Evolutionary conservation across 208 protist species (phyloP).

Genomic region (Trichomonas vaginalis): DNA sequence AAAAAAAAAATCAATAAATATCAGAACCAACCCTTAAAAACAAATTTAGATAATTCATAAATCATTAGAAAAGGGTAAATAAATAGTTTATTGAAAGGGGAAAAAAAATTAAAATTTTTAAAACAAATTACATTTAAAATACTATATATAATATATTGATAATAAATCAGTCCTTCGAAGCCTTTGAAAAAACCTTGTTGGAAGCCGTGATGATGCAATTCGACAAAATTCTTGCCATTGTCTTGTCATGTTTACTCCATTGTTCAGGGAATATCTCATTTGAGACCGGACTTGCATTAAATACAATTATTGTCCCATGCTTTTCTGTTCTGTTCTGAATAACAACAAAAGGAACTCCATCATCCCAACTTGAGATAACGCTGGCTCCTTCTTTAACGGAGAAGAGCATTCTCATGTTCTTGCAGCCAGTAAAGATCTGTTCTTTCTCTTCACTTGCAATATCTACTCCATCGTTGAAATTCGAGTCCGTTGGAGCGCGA

Average conservation of each 20-base stretch:
- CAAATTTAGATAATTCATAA: no score
- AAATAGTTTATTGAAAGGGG: no score
- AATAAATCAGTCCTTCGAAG: background rate
- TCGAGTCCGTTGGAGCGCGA: no score
- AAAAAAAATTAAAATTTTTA: no score
- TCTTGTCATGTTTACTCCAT: background rate
- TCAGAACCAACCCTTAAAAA: no score
- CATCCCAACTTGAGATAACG: background rate
- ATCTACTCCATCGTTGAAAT: background rate
- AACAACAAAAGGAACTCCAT: background rate
- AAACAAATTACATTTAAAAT: no score
- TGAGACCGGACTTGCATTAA: background rate
- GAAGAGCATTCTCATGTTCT: background rate
- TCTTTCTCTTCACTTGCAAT: background rate
- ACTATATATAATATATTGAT: no score
- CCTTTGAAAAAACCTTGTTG: background rate
- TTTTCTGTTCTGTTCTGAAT: background rate
- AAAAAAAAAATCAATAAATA: no score
- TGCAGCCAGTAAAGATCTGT: background rate
- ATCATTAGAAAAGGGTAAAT: no score
- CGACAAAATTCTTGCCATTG: background rate
- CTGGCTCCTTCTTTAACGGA: background rate
- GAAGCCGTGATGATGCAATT: background rate
- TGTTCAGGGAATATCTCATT: background rate
- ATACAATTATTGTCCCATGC: background rate